Percentiles rank a stretch among this genome's conserved stretches.
Evolutionary conservation across 2,329 filamentous ascomycete species (phyloP).

Genomic region (Mycogone perniciosa): DNA sequence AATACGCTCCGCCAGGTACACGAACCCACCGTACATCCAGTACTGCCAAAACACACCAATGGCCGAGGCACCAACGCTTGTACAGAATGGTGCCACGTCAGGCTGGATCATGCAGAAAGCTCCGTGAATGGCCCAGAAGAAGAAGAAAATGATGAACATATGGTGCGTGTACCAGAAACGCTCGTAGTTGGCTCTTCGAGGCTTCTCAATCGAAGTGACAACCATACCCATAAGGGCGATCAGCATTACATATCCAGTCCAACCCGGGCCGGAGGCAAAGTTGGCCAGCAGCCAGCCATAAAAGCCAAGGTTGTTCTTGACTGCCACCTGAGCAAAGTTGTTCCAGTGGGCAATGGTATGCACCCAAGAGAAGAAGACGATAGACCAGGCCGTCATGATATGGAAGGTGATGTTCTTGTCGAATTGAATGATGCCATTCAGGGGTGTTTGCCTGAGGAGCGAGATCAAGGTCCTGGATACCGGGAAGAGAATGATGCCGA

Average conservation of each 20-base stretch:
- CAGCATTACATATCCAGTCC: conserved; percentile 83
- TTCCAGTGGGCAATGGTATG: conserved; percentile 84
- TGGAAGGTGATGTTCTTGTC: conserved; percentile 89
- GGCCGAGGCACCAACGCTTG: conserved; percentile 56
- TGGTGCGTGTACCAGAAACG: conserved; percentile 90
- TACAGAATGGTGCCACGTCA: conserved; percentile 72
- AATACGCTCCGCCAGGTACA: conserved; percentile 73
- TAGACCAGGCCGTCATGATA: conserved; percentile 78
- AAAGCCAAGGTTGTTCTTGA: conserved; percentile 69
- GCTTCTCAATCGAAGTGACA: conserved; percentile 69
- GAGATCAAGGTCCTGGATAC: conserved; percentile 82
- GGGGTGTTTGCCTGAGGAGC: conserved; percentile 68
- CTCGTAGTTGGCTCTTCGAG: conserved; percentile 74
- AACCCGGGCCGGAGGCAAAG: conserved; percentile 72
- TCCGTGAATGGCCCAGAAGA: conserved; percentile 87
- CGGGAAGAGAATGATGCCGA: conserved; percentile 71
- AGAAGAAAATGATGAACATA: conserved; percentile 80
- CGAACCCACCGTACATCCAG: conserved; percentile 78
- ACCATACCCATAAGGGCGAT: conserved; percentile 73
- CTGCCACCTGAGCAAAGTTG: conserved; percentile 72
- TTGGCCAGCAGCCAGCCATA: conserved; percentile 73
- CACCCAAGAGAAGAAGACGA: conserved; percentile 82
- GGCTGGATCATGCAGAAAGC: conserved; percentile 88
- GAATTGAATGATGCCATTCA: conserved; percentile 83
- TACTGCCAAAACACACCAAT: conserved; percentile 84